These are phyloP conservation scores for Viridothelium virens DNA, from an alignment of 495 filamentous ascomycete genomes.

Conservation along the genomic window DNA sequence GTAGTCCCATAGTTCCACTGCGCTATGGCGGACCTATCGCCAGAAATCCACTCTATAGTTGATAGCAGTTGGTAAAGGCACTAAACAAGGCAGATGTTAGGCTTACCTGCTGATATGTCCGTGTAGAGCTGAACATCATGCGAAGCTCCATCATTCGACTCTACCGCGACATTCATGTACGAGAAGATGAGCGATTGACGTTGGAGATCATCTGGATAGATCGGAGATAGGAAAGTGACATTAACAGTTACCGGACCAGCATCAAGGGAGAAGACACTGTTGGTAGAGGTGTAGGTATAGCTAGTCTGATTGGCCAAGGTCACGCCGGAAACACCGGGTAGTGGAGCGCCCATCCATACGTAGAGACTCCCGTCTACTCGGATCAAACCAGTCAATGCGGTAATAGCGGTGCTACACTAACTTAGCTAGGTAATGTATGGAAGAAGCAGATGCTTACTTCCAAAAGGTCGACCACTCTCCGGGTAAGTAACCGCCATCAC, in stretches of 20 bases:
- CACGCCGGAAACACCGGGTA: conserved; percentile 26
- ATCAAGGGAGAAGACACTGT: conserved; percentile 49
- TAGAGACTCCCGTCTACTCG: conserved; percentile 49
- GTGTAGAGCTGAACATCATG: conserved; percentile 54
- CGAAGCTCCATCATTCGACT: conserved; percentile 44
- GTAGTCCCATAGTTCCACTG: conserved; percentile 49
- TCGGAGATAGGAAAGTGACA: conserved; percentile 51
- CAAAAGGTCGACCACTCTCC: conserved; percentile 52
- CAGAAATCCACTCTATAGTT: conserved; percentile 50
- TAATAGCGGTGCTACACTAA: conserved; percentile 37
- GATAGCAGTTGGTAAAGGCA: conserved; percentile 18
- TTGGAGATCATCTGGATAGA: conserved; percentile 49
- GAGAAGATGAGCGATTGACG: conserved; percentile 51
- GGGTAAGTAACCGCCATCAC: conserved; percentile 52
- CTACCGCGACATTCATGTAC: conserved; percentile 48
- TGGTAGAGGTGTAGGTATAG: conserved; percentile 52
- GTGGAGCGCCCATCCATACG: conserved; percentile 48
- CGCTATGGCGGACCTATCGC: conserved; percentile 42
- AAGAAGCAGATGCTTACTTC: conserved; percentile 36
- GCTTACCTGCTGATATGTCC: conserved; percentile 53
- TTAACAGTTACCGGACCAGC: conserved; percentile 44
- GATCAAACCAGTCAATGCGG: conserved; percentile 50
- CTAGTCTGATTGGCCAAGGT: conserved; percentile 44
- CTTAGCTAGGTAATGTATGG: conserved; percentile 14
- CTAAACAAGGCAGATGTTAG: neutral